Evolutionary conservation across 2,329 filamentous ascomycete species (phyloP).

Genomic region (Cryphonectria carpinicola): DNA sequence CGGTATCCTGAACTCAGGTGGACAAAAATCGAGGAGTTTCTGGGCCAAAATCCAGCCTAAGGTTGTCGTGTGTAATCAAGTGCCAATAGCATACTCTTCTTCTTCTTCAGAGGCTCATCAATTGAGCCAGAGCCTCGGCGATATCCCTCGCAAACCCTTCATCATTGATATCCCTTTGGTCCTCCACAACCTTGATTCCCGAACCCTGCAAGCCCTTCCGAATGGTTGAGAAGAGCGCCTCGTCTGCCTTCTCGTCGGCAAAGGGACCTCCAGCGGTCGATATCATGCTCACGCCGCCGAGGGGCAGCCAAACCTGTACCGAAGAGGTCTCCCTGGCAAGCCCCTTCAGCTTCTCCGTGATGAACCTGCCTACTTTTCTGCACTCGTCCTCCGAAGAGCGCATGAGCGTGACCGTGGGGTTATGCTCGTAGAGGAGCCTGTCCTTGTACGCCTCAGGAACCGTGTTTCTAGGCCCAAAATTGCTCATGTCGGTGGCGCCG

Average conservation of each 20-base stretch:
- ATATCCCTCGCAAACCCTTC: slow-evolving; percentile 52
- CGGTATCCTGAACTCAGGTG: slow-evolving; percentile 30
- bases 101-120: slow-evolving; percentile 33
- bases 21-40: slow-evolving; percentile 26
- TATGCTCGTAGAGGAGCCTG: slow-evolving; percentile 65
- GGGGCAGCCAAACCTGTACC: slow-evolving; percentile 63
- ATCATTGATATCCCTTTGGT: slow-evolving; percentile 59
- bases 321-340: slow-evolving; percentile 43
- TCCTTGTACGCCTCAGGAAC: slow-evolving; percentile 58
- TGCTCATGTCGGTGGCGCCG: slow-evolving; percentile 64
- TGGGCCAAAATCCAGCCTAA: neutral
- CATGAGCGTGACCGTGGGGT: slow-evolving; percentile 68
- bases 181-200: slow-evolving; percentile 53
- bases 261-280: slow-evolving; percentile 58
- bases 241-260: slow-evolving; percentile 47
- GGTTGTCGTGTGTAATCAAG: neutral
- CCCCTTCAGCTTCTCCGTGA: slow-evolving; percentile 61
- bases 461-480: slow-evolving; percentile 61
- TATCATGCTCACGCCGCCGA: slow-evolving; percentile 64
- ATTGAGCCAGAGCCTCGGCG: slow-evolving; percentile 44
- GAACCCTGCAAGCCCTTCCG: slow-evolving; percentile 51
- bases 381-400: slow-evolving; percentile 64
- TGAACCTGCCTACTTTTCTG: slow-evolving; percentile 55
- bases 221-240: slow-evolving; percentile 57
- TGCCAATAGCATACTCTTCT: neutral